Evolutionary conservation across 2,329 filamentous ascomycete genomes (phyloP).

Genomic region (Colletotrichum tamarilloi): DNA sequence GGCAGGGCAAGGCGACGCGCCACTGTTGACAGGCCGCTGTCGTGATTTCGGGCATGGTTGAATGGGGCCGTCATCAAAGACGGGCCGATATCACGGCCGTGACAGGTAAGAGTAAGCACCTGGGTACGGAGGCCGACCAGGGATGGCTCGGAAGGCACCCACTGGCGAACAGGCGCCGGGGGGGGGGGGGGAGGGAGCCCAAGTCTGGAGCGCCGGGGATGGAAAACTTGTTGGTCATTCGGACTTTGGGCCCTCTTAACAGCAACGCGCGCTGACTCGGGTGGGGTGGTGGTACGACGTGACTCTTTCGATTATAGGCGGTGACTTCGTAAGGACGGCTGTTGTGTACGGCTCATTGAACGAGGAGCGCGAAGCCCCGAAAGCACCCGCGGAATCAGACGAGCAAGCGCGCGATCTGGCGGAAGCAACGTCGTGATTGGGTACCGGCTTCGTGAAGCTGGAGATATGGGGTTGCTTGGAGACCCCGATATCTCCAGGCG

Average conservation of each 20-base stretch:
- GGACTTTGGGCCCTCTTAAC: slow-evolving; percentile 7
- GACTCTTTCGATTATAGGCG: background rate
- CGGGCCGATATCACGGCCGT: slow-evolving; percentile 33
- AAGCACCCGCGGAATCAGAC: slow-evolving; percentile 24
- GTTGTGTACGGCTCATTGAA: background rate
- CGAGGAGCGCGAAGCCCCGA: background rate
- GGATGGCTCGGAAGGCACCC: slow-evolving; percentile 25
- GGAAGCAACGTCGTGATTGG: background rate
- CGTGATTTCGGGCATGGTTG: slow-evolving; percentile 18
- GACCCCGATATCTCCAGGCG: slow-evolving; percentile 20
- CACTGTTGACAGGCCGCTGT: slow-evolving; percentile 6
- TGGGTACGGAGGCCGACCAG: slow-evolving; percentile 21
- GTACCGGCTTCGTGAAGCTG: slow-evolving; percentile 17
- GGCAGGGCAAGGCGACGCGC: slow-evolving; percentile 12
- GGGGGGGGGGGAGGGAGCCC: slow-evolving; percentile 9
- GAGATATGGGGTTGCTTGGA: slow-evolving; percentile 21
- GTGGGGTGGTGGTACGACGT: slow-evolving; percentile 17
- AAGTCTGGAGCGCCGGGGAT: background rate
- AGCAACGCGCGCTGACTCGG: slow-evolving; percentile 15
- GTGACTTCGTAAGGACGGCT: background rate
- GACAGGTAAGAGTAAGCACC: slow-evolving; percentile 33
- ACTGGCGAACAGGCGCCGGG: slow-evolving; percentile 17
- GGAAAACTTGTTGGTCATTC: background rate
- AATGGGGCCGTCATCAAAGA: slow-evolving; percentile 35
- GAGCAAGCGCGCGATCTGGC: slow-evolving; percentile 15